Conservation (phyloP, 805 yeast genomes). For the Candida berthetii region DNA sequence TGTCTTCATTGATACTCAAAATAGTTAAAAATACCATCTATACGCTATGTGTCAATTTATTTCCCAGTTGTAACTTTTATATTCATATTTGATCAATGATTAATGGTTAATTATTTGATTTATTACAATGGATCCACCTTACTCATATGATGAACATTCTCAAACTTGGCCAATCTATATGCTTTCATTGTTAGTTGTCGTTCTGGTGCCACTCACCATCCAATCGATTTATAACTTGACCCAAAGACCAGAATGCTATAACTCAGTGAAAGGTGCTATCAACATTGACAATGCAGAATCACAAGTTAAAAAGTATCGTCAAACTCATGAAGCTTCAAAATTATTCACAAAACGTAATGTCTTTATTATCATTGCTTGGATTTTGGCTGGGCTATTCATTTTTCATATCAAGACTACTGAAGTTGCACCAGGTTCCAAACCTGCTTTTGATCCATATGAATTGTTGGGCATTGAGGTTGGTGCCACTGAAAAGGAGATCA, state of each 20-base stretch:
- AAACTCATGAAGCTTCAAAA: conserved; percentile 2
- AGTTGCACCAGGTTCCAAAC: conserved; percentile 37
- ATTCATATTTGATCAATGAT: no score
- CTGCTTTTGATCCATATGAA: conserved; percentile 85
- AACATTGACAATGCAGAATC: conserved; percentile 5
- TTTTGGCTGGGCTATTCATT: conserved; percentile 29
- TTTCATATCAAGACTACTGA: conserved; percentile 24
- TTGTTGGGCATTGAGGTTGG: conserved; percentile 67
- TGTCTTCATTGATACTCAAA: no score
- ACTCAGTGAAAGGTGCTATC: conserved; percentile 3
- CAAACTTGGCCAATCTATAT: conserved; percentile 23
- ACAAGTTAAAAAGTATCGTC: conserved; percentile 1
- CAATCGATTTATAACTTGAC: conserved; percentile 5
- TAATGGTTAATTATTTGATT: no score
- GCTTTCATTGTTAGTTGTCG: conserved; percentile 17
- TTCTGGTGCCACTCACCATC: conserved; percentile 15
- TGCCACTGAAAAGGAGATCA: conserved; percentile 72
- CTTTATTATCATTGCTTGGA: conserved; percentile 19
- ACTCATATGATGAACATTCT: conserved; percentile 18
- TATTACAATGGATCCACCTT: conserved; percentile 16
- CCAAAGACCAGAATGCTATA: neutral
- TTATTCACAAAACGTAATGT: conserved; percentile 6
- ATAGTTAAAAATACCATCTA: no score
- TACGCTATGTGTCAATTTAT: no score
- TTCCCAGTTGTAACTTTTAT: no score